Evolutionary conservation across 1,139 yeast species (phyloP).

Genomic region (Yamadazyma buinensis): DNA sequence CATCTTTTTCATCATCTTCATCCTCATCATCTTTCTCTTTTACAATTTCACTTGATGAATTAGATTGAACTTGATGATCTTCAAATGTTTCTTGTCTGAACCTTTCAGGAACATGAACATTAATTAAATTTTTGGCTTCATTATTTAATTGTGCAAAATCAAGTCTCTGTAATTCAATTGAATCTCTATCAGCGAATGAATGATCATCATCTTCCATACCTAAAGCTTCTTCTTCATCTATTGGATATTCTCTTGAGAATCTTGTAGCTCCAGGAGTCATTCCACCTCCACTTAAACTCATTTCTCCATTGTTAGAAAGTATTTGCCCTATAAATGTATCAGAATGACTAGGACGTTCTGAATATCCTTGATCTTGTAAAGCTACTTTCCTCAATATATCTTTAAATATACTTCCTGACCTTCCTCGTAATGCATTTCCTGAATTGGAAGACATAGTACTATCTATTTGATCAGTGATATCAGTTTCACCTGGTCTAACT

Average conservation of each 20-base stretch:
- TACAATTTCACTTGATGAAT: conserved; percentile 15
- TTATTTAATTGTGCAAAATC: conserved; percentile 33
- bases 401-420: conserved; percentile 20
- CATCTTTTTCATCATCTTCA: conserved; percentile 1
- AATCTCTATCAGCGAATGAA: conserved; percentile 9
- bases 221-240: conserved; percentile 20
- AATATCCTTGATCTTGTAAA: conserved; percentile 28
- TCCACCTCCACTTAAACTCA: conserved; percentile 40
- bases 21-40: conserved; percentile 7
- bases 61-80: conserved; percentile 4
- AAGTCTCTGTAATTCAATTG: conserved; percentile 33
- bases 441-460: conserved; percentile 4
- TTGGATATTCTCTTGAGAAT: conserved; percentile 16
- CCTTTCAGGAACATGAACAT: conserved; percentile 32
- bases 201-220: conserved; percentile 19
- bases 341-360: conserved; percentile 20
- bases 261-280: conserved; percentile 39
- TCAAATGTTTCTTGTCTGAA: conserved; percentile 10
- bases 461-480: conserved; percentile 21
- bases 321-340: conserved; percentile 42
- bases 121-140: conserved; percentile 40
- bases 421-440: conserved; percentile 6
- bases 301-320: conserved; percentile 21
- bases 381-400: conserved; percentile 37
- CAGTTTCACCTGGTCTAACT: conserved; percentile 10